Percentiles rank a stretch among this genome's conserved stretches.
These are phyloP conservation scores for Haplosporangium gracile DNA, from an alignment of 192 early-diverging fungal species.

Conservation along the genomic window DNA sequence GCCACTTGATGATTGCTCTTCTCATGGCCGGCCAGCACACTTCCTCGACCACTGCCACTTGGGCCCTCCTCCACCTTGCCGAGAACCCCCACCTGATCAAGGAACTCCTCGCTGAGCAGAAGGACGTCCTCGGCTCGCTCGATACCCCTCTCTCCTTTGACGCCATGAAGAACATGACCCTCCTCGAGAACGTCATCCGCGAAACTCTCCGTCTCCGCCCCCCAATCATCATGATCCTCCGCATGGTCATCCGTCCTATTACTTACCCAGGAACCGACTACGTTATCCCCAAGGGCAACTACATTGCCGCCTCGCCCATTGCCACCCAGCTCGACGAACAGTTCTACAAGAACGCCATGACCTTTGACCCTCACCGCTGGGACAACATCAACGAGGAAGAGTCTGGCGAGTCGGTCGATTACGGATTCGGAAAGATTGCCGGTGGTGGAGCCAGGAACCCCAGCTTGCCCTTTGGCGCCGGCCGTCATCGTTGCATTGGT, in stretches of 20 bases:
- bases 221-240: constrained; percentile 94
- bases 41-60: constrained; percentile 89
- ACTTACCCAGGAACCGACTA: constrained; percentile 81
- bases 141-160: constrained; percentile 77
- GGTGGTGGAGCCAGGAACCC: constrained; percentile 76
- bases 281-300: constrained; percentile 92
- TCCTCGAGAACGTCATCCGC: constrained; percentile 88
- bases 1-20: constrained; percentile 97
- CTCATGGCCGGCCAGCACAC: constrained; percentile 99
- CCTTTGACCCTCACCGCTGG: constrained; percentile 89
- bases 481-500: constrained; percentile 98
- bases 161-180: constrained; percentile 76
- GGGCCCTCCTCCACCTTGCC: constrained; percentile 92
- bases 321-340: constrained; percentile 84
- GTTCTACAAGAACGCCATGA: constrained; percentile 84
- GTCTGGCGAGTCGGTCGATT: constrained; percentile 73
- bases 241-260: constrained; percentile 85
- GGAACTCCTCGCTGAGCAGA: constrained; percentile 82
- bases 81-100: constrained; percentile 77
- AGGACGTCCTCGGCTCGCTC: constrained; percentile 66
- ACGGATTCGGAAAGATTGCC: constrained; percentile 80
- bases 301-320: constrained; percentile 86
- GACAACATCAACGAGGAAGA: constrained; percentile 69
- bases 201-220: constrained; percentile 95
- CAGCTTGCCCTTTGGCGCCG: constrained; percentile 97